Base-by-base conservation (phyloP, 352 stramenopile genomes). In the Phytophthora europaea region DNA sequence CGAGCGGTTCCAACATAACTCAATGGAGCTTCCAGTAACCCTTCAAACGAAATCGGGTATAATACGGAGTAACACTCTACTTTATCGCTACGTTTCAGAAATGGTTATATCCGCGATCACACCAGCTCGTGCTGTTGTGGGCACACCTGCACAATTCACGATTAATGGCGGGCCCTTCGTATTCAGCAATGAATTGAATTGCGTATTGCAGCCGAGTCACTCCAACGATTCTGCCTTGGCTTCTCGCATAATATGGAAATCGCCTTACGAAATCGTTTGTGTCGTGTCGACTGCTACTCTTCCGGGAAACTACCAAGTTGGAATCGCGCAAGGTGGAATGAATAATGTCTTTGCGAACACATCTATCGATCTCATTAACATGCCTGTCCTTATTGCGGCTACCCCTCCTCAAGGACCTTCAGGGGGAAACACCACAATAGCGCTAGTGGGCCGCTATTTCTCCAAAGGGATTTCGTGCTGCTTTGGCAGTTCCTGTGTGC, bases 401-500 rank as follows among this genome's bases (percentile, higher is more conserved):
- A 61, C 23, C 13, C 84, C 81, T 48, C 15, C 12, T 4, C 34
- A 51, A 40, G 85, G 80, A 0, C 23, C 72, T n/a, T 50, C 26
- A 10, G 26, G 28, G 31, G 72, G 71, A 38, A 75, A 67, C 20
- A 85, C 72, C 9, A 38, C 3, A 7, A 51, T 92, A 6, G 8
- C n/a, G n/a, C 16, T 92, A 8, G 23, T 33, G 20, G 80, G 78
- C 4, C 31, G 59, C 9, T 23, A 79, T 34, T 75, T 89, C 18
- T 33, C 34, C 1, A 48, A 60, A 15, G 61, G 70, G 0, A 81
- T 85, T 70, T 58, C 56, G 2, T 92, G 84, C 61, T 92, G 82
- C 48, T 90, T 92, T 70, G 81, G 50, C 6, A 55, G 57, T n/a
- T 16, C 58, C 3, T 92, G 84, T 50, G 52, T 67, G 16, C 66